These are phyloP conservation scores for Penicillium antarcticum DNA, from an alignment of 495 filamentous ascomycete genomes.

Conservation along the genomic window DNA sequence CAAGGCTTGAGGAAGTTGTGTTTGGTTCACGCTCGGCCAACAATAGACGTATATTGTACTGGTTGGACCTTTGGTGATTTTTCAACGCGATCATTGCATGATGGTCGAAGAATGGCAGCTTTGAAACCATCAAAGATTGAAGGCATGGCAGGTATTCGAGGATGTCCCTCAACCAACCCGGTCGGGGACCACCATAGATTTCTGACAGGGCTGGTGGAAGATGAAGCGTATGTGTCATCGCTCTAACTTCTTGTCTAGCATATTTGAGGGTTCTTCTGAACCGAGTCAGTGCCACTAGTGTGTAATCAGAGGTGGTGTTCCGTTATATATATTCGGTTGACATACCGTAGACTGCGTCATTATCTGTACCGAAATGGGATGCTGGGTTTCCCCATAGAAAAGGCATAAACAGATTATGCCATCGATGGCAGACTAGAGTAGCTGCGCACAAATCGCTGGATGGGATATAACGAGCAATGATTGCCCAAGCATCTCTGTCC, in stretches of 20 bases:
- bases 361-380: conserved; percentile 59
- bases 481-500: conserved; percentile 56
- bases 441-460: conserved; percentile 58
- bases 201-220: conserved; percentile 65
- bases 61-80: conserved; percentile 9
- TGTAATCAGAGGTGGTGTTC: not conserved
- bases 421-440: conserved; percentile 54
- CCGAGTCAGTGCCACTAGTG: conserved; percentile 56
- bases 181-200: conserved; percentile 60
- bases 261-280: conserved; percentile 58
- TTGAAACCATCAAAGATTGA: conserved; percentile 59
- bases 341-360: conserved; percentile 61
- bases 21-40: conserved; percentile 57
- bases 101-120: conserved; percentile 63
- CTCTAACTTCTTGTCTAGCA: conserved; percentile 51
- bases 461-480: conserved; percentile 59
- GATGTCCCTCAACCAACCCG: conserved; percentile 60
- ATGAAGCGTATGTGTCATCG: conserved; percentile 62
- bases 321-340: not conserved
- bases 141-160: conserved; percentile 57
- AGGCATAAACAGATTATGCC: conserved; percentile 59
- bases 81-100: conserved; percentile 52
- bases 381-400: conserved; percentile 66
- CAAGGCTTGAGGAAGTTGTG: conserved; percentile 51
- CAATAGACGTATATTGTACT: conserved; percentile 51